These are phyloP conservation scores for Aspergillus niger DNA, from an alignment of 2,329 filamentous ascomycete genomes.

Conservation along the genomic window DNA sequence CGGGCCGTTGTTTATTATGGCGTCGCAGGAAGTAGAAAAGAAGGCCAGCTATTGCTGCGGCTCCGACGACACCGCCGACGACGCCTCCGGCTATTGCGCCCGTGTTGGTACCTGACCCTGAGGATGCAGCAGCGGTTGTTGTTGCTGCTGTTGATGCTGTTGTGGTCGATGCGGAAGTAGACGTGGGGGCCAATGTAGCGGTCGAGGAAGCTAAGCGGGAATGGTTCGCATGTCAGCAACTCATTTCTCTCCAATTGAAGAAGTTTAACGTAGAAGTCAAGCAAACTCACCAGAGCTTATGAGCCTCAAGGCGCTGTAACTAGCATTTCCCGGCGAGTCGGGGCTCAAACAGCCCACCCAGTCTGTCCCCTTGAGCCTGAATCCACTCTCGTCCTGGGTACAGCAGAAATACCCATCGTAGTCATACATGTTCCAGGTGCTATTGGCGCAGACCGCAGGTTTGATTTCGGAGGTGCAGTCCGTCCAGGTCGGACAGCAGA, in stretches of 20 bases:
- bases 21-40: conserved; percentile 1
- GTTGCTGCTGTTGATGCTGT: background rate
- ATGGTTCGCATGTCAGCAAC: background rate
- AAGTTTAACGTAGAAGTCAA: background rate
- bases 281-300: background rate
- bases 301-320: background rate
- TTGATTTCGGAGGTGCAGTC: conserved; percentile 3
- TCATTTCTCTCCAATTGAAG: background rate
- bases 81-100: conserved; percentile 9
- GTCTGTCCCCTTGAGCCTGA: background rate
- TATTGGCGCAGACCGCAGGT: background rate
- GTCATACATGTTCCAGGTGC: conserved; percentile 6
- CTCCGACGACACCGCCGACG: background rate
- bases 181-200: background rate
- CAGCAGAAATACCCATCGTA: conserved; percentile 8
- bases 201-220: background rate
- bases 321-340: background rate
- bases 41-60: background rate
- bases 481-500: conserved; percentile 7
- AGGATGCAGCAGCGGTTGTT: background rate
- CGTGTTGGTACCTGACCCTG: background rate
- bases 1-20: background rate
- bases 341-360: conserved; percentile 1
- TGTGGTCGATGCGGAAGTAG: background rate
- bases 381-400: background rate